Base-by-base conservation (phyloP, 805 yeast species). In the Diddensiella caesifluorescens region DNA sequence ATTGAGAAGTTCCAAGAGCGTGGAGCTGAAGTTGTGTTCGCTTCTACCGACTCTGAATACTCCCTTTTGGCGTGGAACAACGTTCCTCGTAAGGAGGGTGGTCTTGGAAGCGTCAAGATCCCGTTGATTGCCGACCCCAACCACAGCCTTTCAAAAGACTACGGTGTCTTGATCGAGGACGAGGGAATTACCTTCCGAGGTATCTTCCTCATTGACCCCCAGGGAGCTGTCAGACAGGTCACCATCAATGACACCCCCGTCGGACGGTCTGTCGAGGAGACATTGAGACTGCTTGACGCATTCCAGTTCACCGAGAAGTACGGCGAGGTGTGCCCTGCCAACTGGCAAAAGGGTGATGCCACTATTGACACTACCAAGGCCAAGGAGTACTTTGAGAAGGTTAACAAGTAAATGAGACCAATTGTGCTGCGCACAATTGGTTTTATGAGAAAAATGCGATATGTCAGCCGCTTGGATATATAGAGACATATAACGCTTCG, bases 321-420 rank as follows among this genome's bases (percentile, higher is more conserved):
- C 80, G 98, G 98, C 74, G 96, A 94, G 75, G 98, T 90, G 56
- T 89, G 97, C 75, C 98, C 98, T 62, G 97, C 97, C 67, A 92
- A 90, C 94, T 90, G 98, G 98, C 78, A 81, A 45, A 82, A 85
- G 68, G 98, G 98, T 73, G 67, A 85, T 50, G 95, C 85, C 64
- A 84, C 95, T 69, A 87, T 88, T 73, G 83, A 76, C 57, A 86
- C 84, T 55, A 75, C 68, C 38, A 80, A 74, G 57, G 81, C 92
- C 61, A 81, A 81, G 77, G 81, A 77, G 63, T 86, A 82, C 80
- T 85, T 86, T 69, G 63, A 68, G 54, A 72, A 77, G 64, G 80
- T 73, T 53, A 73, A 78, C 63, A 74, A 60, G 37, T 52, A 41
- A 20, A 38, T n/a, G n/a, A n/a, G n/a, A n/a, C n/a, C n/a, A n/a